Base-by-base conservation (phyloP, 192 early-diverging fungal genomes). In the Backusella parvicylindrica region DNA sequence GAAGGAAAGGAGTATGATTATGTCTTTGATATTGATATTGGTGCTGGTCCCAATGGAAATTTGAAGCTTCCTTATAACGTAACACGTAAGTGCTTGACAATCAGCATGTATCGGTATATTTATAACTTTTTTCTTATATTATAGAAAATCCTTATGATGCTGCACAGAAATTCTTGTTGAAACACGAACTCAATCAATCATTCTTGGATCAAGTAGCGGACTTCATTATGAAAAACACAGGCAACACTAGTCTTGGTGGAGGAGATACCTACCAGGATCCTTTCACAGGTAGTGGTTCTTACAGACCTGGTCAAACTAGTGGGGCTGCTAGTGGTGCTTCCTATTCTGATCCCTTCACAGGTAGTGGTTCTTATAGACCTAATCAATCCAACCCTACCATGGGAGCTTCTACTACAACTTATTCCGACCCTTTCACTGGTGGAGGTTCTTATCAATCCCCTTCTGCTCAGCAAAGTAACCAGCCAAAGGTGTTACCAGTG, bases 11-110 rank as follows among this genome's bases (percentile, higher is more conserved):
- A 98, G 74, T 99, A 99, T 79, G 98, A 99, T 83, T 97, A 94
- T 80, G 94, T 99, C 33, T 99, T 99, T 86, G 96, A 97, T 77
- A 94, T 99, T 26, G 97, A 99, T 75, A 89, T 99, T 37, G 94
- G 92, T 33, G 94, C 92, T 9, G 83, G 79, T 1, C 92, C 92
- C 31, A 60, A 63, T 43, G 67, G 70, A 41, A 88, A 91, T 16
- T 81, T 99, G 7, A 97, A 99, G 79, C 86, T 99, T 13, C 98
- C 97, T 32, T 99, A 92, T 82, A 99, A 99, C 82, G 85, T 86
- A 0, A 85, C 89, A 0, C 87, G 93, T 94, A 72, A 26, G 72
- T 23, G 2, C 3, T 12, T 56, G n/a, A n/a, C n/a, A n/a, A n/a
- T n/a, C n/a, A n/a, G n/a, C n/a, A n/a, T n/a, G n/a, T n/a, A n/a